phyloP scores from a whole-genome alignment of 2,329 filamentous ascomycete species.

The Scedosporium boydii region DNA sequence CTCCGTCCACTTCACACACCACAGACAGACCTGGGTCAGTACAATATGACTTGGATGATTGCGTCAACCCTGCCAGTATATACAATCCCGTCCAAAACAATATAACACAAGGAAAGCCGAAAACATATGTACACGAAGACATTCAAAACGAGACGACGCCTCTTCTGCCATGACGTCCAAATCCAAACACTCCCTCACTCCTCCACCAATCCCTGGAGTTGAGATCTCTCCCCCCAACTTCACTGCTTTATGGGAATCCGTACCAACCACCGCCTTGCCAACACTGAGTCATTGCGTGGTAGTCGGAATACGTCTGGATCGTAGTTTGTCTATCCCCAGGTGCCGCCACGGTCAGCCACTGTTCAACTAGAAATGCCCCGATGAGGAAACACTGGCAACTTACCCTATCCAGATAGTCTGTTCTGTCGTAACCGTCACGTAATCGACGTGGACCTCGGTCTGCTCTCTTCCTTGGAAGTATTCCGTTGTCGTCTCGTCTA shows the following conservation, averaged over 20 bases:
- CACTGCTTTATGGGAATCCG: background rate
- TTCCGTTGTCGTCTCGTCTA: slow-evolving; percentile 3
- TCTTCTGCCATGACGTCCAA: too few relatives aligned
- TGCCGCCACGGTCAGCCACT: background rate
- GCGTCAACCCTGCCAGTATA: too few relatives aligned
- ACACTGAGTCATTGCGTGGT: slow-evolving; percentile 6
- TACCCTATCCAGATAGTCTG: slow-evolving; percentile 6
- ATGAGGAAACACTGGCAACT: background rate
- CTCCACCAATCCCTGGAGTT: too few relatives aligned
- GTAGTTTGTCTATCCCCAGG: background rate
- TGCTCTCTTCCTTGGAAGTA: slow-evolving; percentile 1
- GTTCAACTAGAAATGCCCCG: background rate
- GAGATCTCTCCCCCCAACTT: too few relatives aligned
- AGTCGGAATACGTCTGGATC: slow-evolving; percentile 2
- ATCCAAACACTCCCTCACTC: too few relatives aligned
- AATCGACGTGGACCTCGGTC: background rate
- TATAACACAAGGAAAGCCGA: too few relatives aligned
- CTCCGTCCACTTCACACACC: too few relatives aligned
- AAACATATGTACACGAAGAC: too few relatives aligned
- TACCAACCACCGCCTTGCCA: slow-evolving; percentile 6
- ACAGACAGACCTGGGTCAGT: too few relatives aligned
- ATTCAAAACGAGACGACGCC: too few relatives aligned
- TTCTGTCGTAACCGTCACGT: slow-evolving; percentile 1
- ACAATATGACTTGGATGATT: too few relatives aligned
- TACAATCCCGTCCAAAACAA: too few relatives aligned